Base-by-base conservation (phyloP, 805 yeast species). In the Suhomyces vadensis region DNA sequence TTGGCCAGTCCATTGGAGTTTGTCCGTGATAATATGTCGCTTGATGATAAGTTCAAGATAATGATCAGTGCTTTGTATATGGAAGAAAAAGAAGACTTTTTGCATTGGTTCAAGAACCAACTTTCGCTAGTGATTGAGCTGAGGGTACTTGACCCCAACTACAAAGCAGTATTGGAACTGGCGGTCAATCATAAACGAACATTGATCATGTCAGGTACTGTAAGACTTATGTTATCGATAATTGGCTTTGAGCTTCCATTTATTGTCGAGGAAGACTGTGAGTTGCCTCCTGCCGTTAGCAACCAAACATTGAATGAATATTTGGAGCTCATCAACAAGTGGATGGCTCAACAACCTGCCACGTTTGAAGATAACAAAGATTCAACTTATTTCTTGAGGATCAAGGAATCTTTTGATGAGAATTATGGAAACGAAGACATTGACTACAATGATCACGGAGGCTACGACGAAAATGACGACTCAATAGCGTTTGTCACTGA, bases 41-140 rank as follows among this genome's bases (percentile, higher is more conserved):
- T 67, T 10, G 82, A 79, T 33, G 79, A 76, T 39, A 73, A 78
- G 44, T 58, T 77, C 13, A 75, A 78, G 21, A 67, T 81, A 13
- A 53, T 80, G 33, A 75, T 81, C 4, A 75, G 79, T 20, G 71
- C 77, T 6, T 55, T 82, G 38, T 58, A 71, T 33, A 71, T 69
- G 42, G 71, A 73, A 44, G 81, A 74, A 16, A 72, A 74, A 47
- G 57, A 55, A 25, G 58, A 61, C 0, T 53, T 73, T 4, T 56
- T 84, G 11, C 69, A 70, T n/a, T 72, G 77, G 73, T 47, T 81
- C 11, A 56, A 65, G 3, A 53, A 59, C 4, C 73, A 69, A 16
- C 50, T 80, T 29, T 64, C 60, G 31, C 49, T 58, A 8, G 53
- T 74, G 6, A 50, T 61, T 1, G 57, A 57, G 6, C 51, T 40